phyloP scores from a whole-genome alignment of 2,329 filamentous ascomycete genomes.

The Alternaria consortialis region DNA sequence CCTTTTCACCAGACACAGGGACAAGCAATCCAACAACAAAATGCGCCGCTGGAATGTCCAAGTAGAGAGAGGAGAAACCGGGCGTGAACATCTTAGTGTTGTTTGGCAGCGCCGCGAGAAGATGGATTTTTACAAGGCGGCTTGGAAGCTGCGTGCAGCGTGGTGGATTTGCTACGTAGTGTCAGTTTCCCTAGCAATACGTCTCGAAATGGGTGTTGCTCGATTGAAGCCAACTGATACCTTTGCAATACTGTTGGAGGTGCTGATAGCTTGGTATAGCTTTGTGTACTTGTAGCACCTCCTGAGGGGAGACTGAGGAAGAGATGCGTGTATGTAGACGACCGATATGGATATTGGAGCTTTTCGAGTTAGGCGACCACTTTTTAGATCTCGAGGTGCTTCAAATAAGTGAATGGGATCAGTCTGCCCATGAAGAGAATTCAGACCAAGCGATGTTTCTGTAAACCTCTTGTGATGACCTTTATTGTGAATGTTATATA shows the following conservation, averaged over 20 bases:
- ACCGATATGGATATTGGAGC: not conserved
- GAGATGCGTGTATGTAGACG: not conserved
- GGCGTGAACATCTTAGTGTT: not conserved
- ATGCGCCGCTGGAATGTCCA: not conserved
- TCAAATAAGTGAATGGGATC: not conserved
- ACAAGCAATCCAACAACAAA: not conserved
- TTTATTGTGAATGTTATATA: too few relatives aligned
- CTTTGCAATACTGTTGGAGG: not conserved
- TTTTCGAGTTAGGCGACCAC: not conserved
- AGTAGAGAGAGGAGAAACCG: not conserved
- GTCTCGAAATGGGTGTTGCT: not conserved
- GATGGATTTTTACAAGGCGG: not conserved
- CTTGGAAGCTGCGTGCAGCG: not conserved
- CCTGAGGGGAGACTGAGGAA: not conserved
- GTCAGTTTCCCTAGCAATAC: not conserved
- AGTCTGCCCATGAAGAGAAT: not conserved
- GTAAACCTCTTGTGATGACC: too few relatives aligned
- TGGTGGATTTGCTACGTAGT: not conserved
- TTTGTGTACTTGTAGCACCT: not conserved
- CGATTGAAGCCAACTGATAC: not conserved
- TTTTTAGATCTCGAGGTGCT: not conserved
- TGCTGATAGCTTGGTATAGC: not conserved
- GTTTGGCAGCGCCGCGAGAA: not conserved
- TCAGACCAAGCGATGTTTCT: not conserved
- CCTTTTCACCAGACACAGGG: not conserved